Conservation (phyloP, 106 monocot genomes). For the Dioscorea dumetorum region DNA sequence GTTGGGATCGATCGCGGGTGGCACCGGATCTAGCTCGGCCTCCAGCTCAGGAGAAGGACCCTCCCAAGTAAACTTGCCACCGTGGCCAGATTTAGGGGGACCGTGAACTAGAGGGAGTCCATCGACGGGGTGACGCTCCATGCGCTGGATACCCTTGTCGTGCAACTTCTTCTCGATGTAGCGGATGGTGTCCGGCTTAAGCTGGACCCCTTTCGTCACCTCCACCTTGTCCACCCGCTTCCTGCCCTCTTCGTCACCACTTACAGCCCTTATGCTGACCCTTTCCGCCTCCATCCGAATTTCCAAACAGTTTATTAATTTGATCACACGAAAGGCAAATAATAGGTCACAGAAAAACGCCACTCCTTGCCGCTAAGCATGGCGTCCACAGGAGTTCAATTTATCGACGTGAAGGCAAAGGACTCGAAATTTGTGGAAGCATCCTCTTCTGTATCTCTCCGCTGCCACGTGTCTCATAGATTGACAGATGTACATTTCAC, state of each 20-base stretch:
- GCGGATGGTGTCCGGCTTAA: constrained; percentile 32
- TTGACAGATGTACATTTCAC: too few species aligned
- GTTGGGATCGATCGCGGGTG: constrained; percentile 38
- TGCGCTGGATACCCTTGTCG: constrained; percentile 54
- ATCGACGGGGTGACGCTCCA: constrained; percentile 57
- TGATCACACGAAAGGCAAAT: too few species aligned
- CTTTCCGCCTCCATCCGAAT: too few species aligned
- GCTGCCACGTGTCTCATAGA: too few species aligned
- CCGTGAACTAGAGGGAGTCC: constrained; percentile 20
- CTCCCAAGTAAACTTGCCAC: constrained; percentile 79
- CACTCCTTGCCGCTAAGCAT: too few species aligned
- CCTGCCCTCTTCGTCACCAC: neutral
- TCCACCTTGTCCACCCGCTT: constrained; percentile 31
- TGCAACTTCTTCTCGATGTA: constrained; percentile 63
- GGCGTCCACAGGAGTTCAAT: too few species aligned
- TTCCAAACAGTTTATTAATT: too few species aligned
- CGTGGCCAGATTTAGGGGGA: constrained; percentile 65
- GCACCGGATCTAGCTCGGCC: constrained; percentile 43
- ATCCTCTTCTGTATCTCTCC: too few species aligned
- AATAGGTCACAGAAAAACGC: too few species aligned
- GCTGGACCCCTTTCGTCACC: constrained; percentile 6
- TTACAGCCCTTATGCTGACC: too few species aligned
- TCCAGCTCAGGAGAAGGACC: constrained; percentile 29
- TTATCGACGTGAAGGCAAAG: too few species aligned
- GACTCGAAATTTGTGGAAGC: too few species aligned